Evolutionary conservation across 1,284 basidiomycete genomes (phyloP), one percentile per base, ranked within the genome.

Genomic region (Ustilago tritici): DNA sequence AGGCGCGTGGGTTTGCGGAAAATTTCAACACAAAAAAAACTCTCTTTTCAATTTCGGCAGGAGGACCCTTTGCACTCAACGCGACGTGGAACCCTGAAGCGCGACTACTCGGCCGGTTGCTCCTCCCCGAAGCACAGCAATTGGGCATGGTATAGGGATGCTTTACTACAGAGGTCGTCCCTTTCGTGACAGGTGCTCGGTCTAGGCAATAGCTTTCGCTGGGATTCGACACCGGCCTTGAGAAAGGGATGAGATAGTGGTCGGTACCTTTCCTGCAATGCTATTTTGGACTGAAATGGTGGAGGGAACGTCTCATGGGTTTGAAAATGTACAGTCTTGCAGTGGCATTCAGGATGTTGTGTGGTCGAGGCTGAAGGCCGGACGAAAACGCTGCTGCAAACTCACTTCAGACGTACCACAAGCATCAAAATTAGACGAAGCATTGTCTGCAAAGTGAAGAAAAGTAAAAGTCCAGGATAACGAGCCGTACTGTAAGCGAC

Each of bases 11-110:
- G 28, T 19, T 15, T 19, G 17, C 3, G 28, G 55, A 64, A 64
- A 64, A 43, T 56, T 64, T 58, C 32, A 35, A 43, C n/a, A 46
- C 46, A 57, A 41, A 43, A n/a, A 57, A 57, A 31, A 32, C 56
- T 49, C 53, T 54, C 40, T 41, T 17, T 46, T 11, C n/a, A 46
- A 46, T 19, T 19, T 19, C 11, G 14, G 15, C 34, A 47, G 17
- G n/a, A 41, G 52, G 52, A 66, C 54, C 46, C 47, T 50, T 17
- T 11, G 32, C 41, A 47, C n/a, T 57, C 43, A 47, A 57, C 56
- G 56, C 56, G 56, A 56, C 40, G 9, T 31, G 1, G 14, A 17
- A 34, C 12, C 35, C 35, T 38, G 7, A 49, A 49, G 46, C 46
- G 46, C 28, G 46, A 49, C 46, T 49, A 49, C 46, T 49, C 46